These are phyloP conservation scores for Arthroderma uncinatum DNA, from an alignment of 2,329 filamentous ascomycete genomes.

Conservation along the genomic window DNA sequence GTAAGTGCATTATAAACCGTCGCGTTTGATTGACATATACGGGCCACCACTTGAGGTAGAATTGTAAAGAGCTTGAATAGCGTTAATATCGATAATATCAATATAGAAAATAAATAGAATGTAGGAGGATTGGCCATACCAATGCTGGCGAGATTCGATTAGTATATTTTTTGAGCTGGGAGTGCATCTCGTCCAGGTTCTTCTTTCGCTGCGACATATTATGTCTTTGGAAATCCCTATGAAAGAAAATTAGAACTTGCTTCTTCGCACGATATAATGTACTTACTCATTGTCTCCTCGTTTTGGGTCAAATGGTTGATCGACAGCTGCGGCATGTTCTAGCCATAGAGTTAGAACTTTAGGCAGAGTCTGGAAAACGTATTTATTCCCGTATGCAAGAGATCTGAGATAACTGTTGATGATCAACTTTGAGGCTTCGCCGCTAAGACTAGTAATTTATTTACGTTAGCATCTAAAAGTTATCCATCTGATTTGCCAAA, in stretches of 20 bases:
- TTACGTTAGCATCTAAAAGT: too few species aligned
- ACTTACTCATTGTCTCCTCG: slow-evolving; percentile 37
- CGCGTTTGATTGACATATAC: slow-evolving; percentile 75
- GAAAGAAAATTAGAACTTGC: slow-evolving; percentile 9
- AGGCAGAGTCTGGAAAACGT: slow-evolving; percentile 87
- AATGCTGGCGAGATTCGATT: slow-evolving; percentile 38
- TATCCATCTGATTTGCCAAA: too few species aligned
- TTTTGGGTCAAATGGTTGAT: slow-evolving; percentile 46
- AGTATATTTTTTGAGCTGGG: slow-evolving; percentile 69
- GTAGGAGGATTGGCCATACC: slow-evolving; percentile 20
- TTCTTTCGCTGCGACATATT: slow-evolving; percentile 45
- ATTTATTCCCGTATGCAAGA: slow-evolving; percentile 80
- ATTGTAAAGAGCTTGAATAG: slow-evolving; percentile 48
- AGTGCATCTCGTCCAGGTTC: slow-evolving; percentile 58
- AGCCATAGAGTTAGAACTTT: slow-evolving; percentile 89
- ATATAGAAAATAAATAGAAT: background rate
- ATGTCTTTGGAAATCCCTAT: slow-evolving; percentile 38
- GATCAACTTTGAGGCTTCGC: slow-evolving; percentile 76
- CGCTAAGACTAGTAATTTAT: slow-evolving; percentile 55
- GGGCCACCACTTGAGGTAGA: slow-evolving; percentile 86
- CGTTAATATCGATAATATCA: slow-evolving; percentile 18
- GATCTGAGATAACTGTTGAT: slow-evolving; percentile 90
- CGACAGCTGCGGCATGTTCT: slow-evolving; percentile 68
- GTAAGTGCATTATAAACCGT: slow-evolving; percentile 67
- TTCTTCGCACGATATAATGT: background rate